phyloP scores from a whole-genome alignment of 2,329 filamentous ascomycete genomes.

The Purpureocillium takamizusanense region DNA sequence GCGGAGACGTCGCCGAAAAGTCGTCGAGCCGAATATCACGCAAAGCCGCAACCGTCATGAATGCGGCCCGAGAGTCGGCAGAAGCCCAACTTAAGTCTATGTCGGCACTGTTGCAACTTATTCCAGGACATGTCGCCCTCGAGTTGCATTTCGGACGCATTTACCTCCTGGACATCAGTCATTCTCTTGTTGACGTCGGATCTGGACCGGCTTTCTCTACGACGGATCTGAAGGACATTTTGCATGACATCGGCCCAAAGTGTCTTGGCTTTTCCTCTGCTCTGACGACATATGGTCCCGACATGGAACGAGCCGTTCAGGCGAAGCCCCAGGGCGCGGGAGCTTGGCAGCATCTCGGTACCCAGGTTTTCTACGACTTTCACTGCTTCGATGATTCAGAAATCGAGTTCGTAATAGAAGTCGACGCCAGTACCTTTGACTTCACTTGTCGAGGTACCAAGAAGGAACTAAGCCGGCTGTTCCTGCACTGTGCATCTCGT shows the following conservation, averaged over 20 bases:
- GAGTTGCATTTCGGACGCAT: conserved; percentile 18
- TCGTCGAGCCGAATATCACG: too few relatives aligned
- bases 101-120: conserved; percentile 11
- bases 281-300: conserved; percentile 16
- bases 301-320: conserved; percentile 12
- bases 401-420: conserved; percentile 12
- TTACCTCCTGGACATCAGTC: conserved; percentile 13
- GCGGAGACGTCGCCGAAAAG: not conserved
- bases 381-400: conserved; percentile 8
- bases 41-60: too few relatives aligned
- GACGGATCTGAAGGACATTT: conserved; percentile 7
- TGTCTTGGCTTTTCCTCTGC: conserved; percentile 16
- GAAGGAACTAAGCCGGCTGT: conserved; percentile 12
- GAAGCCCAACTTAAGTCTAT: conserved; percentile 7
- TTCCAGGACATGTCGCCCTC: conserved; percentile 15
- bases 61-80: too few relatives aligned
- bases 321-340: conserved; percentile 6
- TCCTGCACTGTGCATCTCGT: conserved; percentile 18
- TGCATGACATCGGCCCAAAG: conserved; percentile 1
- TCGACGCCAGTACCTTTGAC: conserved; percentile 16
- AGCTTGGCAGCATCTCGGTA: conserved; percentile 11
- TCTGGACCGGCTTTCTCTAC: conserved; percentile 10
- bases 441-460: conserved; percentile 10
- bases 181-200: conserved; percentile 10
- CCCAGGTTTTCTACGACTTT: conserved; percentile 16